Evolutionary conservation across 306 rosid species (phyloP), one percentile per base, ranked within the genome.

Genomic region (Mimosa bimucronata): DNA sequence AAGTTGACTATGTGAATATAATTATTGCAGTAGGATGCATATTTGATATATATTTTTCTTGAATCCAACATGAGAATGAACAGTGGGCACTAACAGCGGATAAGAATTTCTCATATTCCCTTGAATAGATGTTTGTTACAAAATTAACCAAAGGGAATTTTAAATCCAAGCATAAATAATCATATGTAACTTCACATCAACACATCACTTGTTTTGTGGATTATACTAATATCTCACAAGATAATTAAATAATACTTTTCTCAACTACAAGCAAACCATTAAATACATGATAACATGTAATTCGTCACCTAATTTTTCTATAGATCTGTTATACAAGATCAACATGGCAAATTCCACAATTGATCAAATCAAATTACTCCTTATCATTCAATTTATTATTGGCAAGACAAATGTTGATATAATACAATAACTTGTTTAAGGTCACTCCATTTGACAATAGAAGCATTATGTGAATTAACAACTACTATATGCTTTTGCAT

Each of bases 401-500:
- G 21, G 0, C 4, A 21, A 0, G 7, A 21, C 3, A 57, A 10
- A 21, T 9, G 28, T 30, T 44, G 37, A 25, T 25, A 28, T 55
- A 55, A 60, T 25, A 26, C 45, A 28, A 62, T 30, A 62, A 29
- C 46, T 28, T 62, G 25, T 40, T 6, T 44, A 28, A 60, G 40
- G 62, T 30, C 25, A 48, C 40, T 25, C 48, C 61, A 77, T 74
- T 74, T 46, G 68, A 58, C 15, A 81, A 26, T 18, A 70, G 62
- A 68, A 23, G 66, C 7, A 71, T 62, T 55, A 74, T 28, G 52
- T 14, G 12, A 12, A 30, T 9, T 77, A 15, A 61, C 55, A 62
- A 29, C 50, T 19, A 30, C 53, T 31, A 29, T 29, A 23, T 30
- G 16, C 4, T 50, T 85, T 14, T 29, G 44, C 41, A 50, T 30